phyloP scores from a whole-genome alignment of 2,329 filamentous ascomycete genomes.

The Penicillium sumatraense region DNA sequence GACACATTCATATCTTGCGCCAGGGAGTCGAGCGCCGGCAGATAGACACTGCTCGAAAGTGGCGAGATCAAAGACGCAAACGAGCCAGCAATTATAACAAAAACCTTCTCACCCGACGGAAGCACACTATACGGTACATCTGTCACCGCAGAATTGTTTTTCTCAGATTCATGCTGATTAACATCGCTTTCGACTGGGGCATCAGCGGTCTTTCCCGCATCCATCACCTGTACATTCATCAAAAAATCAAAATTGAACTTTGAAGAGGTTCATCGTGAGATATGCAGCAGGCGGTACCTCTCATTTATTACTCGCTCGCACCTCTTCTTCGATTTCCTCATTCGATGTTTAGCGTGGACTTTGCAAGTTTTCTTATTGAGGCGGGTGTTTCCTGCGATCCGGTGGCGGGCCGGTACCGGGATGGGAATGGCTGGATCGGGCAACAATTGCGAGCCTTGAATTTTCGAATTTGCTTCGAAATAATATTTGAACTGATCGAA shows the following conservation, averaged over 20 bases:
- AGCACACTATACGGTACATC: conserved; percentile 8
- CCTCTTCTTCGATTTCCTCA: neutral
- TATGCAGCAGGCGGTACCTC: neutral
- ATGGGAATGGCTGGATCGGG: neutral
- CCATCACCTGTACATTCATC: too few species aligned
- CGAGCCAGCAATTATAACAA: conserved; percentile 14
- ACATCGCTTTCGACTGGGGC: neutral
- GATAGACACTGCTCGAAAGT: conserved; percentile 34
- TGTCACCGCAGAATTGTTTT: neutral
- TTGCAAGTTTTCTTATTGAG: neutral
- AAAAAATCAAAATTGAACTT: neutral
- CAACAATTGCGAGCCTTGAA: neutral
- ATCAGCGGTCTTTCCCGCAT: neutral
- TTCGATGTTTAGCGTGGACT: neutral
- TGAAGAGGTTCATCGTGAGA: neutral
- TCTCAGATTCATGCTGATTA: neutral
- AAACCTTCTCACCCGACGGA: conserved; percentile 9
- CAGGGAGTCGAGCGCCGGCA: conserved; percentile 44
- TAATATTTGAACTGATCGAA: too few species aligned
- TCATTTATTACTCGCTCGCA: neutral
- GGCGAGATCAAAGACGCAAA: conserved; percentile 23
- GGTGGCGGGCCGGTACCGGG: conserved; percentile 16
- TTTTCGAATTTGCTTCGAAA: neutral
- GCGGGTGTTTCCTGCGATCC: neutral
- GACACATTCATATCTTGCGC: conserved; percentile 35